Percentiles rank a stretch among this genome's conserved stretches.
Evolutionary conservation across 169 alveolate species (phyloP).

Genomic region (Plasmodium sp.): DNA sequence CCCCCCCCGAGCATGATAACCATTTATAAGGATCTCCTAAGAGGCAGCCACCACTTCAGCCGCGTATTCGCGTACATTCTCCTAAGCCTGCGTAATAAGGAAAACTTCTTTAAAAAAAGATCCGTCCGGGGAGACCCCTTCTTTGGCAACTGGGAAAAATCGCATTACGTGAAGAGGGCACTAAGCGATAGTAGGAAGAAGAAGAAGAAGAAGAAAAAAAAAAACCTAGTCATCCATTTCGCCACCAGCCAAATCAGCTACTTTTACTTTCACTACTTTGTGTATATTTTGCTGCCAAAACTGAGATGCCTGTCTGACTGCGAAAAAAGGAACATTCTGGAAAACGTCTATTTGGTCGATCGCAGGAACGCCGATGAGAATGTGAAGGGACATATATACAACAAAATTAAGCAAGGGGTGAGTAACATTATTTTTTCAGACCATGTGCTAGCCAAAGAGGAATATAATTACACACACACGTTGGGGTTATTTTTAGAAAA

Average conservation of each 20-base stretch:
- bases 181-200: slow-evolving; percentile 2
- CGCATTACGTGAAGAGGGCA: not conserved
- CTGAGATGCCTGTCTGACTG: slow-evolving; percentile 2
- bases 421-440: slow-evolving; percentile 45
- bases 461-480: slow-evolving; percentile 45
- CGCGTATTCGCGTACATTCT: slow-evolving; percentile 44
- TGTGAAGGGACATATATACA: slow-evolving; percentile 13
- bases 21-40: slow-evolving; percentile 53
- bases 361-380: slow-evolving; percentile 3
- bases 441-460: slow-evolving; percentile 36
- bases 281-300: slow-evolving; percentile 62
- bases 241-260: slow-evolving; percentile 58
- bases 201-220: slow-evolving; percentile 17
- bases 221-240: slow-evolving; percentile 61
- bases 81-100: slow-evolving; percentile 38
- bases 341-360: slow-evolving; percentile 42
- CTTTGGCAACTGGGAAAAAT: slow-evolving; percentile 30
- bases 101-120: slow-evolving; percentile 59
- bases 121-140: not conserved
- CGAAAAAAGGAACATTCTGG: slow-evolving; percentile 52
- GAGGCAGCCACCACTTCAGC: slow-evolving; percentile 37
- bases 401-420: slow-evolving; percentile 10
- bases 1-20: slow-evolving; percentile 24
- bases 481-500: slow-evolving; percentile 49
- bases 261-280: slow-evolving; percentile 63